Evolutionary conservation across 768 basidiomycete genomes (phyloP).

Genomic region (Xerocomus brunneocitrinus): DNA sequence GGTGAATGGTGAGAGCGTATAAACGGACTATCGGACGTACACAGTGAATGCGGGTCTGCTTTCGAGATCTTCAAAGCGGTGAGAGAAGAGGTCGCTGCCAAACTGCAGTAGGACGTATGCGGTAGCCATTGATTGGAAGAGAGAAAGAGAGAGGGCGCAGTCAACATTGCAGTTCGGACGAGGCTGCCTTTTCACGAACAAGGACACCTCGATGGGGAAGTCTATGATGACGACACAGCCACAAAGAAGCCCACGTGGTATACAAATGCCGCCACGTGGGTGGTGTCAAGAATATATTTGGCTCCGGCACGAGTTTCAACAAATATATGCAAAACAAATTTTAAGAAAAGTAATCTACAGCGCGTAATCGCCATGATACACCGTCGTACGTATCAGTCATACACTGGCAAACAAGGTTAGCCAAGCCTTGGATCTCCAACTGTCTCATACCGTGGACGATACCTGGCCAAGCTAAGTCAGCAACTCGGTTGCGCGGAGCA

Average conservation of each 20-base stretch:
- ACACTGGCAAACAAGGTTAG: constrained; percentile 31
- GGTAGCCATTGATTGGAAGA: constrained; percentile 30
- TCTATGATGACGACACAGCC: constrained; percentile 28
- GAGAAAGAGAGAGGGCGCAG: constrained; percentile 13
- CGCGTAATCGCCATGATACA: not conserved
- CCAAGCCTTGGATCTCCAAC: not conserved
- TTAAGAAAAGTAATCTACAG: not conserved
- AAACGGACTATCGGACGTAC: constrained; percentile 38
- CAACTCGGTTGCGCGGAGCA: not conserved
- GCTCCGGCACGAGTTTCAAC: not conserved
- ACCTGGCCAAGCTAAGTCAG: constrained; percentile 25
- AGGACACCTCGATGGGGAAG: constrained; percentile 40
- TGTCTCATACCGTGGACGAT: constrained; percentile 44
- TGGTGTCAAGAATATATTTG: constrained; percentile 7
- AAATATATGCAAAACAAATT: not conserved
- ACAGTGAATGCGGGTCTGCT: constrained; percentile 62
- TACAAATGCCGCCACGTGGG: constrained; percentile 34
- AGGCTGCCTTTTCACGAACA: constrained; percentile 35
- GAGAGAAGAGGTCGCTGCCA: constrained; percentile 58
- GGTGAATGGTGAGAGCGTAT: constrained; percentile 3
- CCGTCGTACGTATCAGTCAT: constrained; percentile 29
- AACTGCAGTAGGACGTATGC: constrained; percentile 57
- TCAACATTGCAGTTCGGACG: constrained; percentile 7
- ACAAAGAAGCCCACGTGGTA: constrained; percentile 31
- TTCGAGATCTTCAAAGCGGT: constrained; percentile 60